A percentile compares a stretch with the other conserved stretches of the same genome.
These are phyloP conservation scores for Epichloe typhina DNA, from an alignment of 2,329 filamentous ascomycete genomes.

Conservation along the genomic window DNA sequence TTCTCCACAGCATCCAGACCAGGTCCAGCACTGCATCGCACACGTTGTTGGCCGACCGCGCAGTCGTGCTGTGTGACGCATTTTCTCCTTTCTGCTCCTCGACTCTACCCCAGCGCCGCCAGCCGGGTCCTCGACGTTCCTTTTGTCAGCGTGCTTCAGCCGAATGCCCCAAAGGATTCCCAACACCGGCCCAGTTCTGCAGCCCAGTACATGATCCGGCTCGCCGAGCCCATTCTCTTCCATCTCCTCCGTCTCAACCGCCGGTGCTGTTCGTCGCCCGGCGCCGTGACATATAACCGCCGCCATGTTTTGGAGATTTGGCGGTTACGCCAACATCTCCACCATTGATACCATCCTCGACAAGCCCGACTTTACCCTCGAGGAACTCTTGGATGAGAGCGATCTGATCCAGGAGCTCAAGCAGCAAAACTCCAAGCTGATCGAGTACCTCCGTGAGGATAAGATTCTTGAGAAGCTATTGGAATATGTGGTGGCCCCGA, in stretches of 20 bases:
- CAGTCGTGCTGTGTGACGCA: constrained; percentile 3
- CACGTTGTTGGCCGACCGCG: background rate
- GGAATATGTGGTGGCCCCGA: constrained; percentile 80
- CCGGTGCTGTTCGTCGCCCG: constrained; percentile 19
- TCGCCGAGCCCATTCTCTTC: constrained; percentile 4
- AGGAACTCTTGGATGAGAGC: constrained; percentile 90
- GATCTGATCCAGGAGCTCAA: constrained; percentile 97
- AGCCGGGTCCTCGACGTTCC: background rate
- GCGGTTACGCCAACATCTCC: constrained; percentile 94
- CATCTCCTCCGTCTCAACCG: constrained; percentile 11
- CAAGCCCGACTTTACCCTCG: constrained; percentile 87
- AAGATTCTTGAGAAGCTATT: constrained; percentile 73
- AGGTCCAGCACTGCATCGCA: background rate
- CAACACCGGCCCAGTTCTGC: constrained; percentile 3
- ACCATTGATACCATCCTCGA: constrained; percentile 94
- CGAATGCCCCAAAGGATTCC: constrained; percentile 5
- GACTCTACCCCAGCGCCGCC: background rate
- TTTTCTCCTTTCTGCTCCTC: constrained; percentile 3
- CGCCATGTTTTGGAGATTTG: constrained; percentile 99
- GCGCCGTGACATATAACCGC: constrained; percentile 22
- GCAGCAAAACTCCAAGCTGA: constrained; percentile 93
- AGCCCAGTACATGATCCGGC: constrained; percentile 9
- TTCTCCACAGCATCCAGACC: background rate
- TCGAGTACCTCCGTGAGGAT: constrained; percentile 87
- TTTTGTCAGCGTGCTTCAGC: constrained; percentile 2